Evolutionary conservation across 768 basidiomycete genomes (phyloP).

Genomic region (Termitomyces sp.): DNA sequence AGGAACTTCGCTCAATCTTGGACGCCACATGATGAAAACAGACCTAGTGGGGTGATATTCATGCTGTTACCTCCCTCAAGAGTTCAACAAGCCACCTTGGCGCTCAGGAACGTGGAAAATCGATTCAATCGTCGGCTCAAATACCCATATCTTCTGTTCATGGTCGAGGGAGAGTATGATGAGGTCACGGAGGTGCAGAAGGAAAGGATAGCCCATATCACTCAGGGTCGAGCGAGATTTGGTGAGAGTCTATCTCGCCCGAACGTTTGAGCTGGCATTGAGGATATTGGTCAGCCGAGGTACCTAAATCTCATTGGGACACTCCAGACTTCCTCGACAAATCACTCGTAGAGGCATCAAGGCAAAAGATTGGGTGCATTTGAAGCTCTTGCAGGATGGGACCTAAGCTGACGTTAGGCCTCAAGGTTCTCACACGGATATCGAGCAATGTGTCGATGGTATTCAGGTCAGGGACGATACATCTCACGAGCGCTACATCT

Average conservation of each 20-base stretch:
- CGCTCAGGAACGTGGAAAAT: constrained; percentile 27
- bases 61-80: constrained; percentile 25
- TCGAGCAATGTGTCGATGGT: constrained; percentile 29
- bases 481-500: background rate
- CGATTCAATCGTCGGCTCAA: constrained; percentile 28
- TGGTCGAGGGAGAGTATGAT: constrained; percentile 21
- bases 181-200: constrained; percentile 22
- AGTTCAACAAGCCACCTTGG: constrained; percentile 24
- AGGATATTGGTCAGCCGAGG: constrained; percentile 15
- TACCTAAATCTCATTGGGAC: constrained; percentile 23
- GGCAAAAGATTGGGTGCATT: constrained; percentile 22
- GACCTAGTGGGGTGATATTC: constrained; percentile 26
- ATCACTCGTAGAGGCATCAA: constrained; percentile 20
- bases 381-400: background rate
- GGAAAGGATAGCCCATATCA: constrained; percentile 23
- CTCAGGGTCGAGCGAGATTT: constrained; percentile 25
- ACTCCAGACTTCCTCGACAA: constrained; percentile 22
- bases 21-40: background rate
- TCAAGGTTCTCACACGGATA: constrained; percentile 25
- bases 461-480: constrained; percentile 21
- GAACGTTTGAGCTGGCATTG: constrained; percentile 1
- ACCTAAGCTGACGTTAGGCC: background rate
- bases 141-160: constrained; percentile 28
- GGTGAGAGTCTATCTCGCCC: constrained; percentile 14
- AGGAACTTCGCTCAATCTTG: background rate